Percentiles rank a stretch among this genome's conserved stretches.
These are phyloP conservation scores for Anthoceros angustus DNA, from an alignment of 225 moss, liverwort and hornwort genomes.

Conservation along the genomic window DNA sequence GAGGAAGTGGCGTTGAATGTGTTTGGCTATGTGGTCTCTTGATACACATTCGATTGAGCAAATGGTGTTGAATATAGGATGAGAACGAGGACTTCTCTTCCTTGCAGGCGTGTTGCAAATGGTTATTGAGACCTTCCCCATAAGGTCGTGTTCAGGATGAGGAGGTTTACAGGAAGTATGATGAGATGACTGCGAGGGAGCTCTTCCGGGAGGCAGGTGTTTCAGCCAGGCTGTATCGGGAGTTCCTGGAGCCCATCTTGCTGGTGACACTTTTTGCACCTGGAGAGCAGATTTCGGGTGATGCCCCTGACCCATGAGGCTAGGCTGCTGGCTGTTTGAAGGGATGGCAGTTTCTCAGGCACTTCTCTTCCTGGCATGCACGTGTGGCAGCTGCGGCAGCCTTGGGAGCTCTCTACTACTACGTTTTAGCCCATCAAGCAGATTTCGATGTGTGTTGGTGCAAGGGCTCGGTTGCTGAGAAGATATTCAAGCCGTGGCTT, in stretches of 20 bases:
- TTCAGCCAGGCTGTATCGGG: slow-evolving; percentile 37
- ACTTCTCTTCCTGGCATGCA: slow-evolving; percentile 5
- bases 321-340: not conserved
- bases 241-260: slow-evolving; percentile 47
- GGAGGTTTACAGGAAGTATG: slow-evolving; percentile 34
- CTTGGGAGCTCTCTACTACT: slow-evolving; percentile 18
- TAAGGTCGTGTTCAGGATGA: slow-evolving; percentile 32
- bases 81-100: not conserved
- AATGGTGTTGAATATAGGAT: not conserved
- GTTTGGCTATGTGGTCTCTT: slow-evolving; percentile 1
- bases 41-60: not conserved
- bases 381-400: slow-evolving; percentile 39
- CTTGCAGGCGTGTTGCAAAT: not conserved
- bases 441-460: slow-evolving; percentile 65
- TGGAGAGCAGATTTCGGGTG: slow-evolving; percentile 51
- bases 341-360: not conserved
- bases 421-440: slow-evolving; percentile 49
- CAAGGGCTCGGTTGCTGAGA: slow-evolving; percentile 41
- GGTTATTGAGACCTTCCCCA: not conserved
- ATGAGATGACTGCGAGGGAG: slow-evolving; percentile 53
- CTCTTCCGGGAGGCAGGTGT: slow-evolving; percentile 45
- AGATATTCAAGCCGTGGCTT: slow-evolving; percentile 51
- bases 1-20: slow-evolving; percentile 4
- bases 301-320: no score
- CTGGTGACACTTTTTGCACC: slow-evolving; percentile 53